Evolutionary conservation across 2,329 filamentous ascomycete species (phyloP).

Genomic region (Colletotrichum orchidophilum): DNA sequence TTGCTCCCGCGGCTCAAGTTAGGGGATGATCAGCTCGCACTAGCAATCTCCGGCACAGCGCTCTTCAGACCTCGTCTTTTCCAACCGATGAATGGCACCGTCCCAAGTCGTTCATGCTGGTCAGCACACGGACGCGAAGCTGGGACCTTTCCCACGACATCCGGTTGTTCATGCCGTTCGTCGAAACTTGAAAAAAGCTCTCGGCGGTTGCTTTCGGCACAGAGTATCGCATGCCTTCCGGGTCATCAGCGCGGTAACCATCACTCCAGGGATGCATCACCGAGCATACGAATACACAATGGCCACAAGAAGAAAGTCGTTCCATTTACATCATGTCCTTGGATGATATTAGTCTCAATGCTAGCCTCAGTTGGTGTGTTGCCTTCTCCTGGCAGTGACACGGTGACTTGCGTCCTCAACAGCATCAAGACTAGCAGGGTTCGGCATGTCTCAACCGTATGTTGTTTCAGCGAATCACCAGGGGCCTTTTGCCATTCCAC

Average conservation of each 20-base stretch:
- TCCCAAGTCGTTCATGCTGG: background rate
- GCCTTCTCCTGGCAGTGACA: constrained; percentile 4
- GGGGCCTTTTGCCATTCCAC: constrained; percentile 26
- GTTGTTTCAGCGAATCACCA: constrained; percentile 17
- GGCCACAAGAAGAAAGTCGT: background rate
- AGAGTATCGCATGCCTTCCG: too few species aligned
- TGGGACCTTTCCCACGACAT: background rate
- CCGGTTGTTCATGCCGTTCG: background rate
- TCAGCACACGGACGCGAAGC: background rate
- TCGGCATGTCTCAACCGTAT: constrained; percentile 25
- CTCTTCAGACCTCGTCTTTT: background rate
- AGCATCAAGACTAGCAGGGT: constrained; percentile 23
- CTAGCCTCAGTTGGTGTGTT: constrained; percentile 9
- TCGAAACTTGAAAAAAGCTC: background rate
- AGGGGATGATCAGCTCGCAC: background rate
- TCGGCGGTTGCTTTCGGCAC: background rate
- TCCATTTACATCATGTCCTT: constrained; percentile 18
- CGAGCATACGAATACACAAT: background rate
- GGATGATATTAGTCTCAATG: constrained; percentile 17
- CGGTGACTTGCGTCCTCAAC: constrained; percentile 13
- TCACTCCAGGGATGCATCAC: background rate
- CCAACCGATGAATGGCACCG: background rate
- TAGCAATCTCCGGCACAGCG: constrained; percentile 11
- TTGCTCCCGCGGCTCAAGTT: background rate
- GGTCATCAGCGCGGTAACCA: background rate